These are phyloP conservation scores for Cymbopogon citratus DNA, from an alignment of 176 grass and related monocot species.

Conservation along the genomic window DNA sequence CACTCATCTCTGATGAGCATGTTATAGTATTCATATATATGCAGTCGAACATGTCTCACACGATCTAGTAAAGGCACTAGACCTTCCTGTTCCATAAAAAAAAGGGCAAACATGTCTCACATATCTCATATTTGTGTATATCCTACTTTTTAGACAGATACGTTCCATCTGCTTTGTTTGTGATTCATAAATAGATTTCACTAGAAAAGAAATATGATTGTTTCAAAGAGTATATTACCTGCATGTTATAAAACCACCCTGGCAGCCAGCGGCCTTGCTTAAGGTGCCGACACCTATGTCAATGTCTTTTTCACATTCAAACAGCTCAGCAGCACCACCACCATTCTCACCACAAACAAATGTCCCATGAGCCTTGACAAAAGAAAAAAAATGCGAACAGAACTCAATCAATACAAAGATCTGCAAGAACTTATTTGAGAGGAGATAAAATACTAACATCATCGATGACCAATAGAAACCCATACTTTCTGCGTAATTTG, in stretches of 20 bases:
- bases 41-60: background rate
- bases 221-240: conserved; percentile 42
- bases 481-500: conserved; percentile 62
- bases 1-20: background rate
- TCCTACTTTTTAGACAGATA: background rate
- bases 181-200: background rate
- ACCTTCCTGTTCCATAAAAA: no score
- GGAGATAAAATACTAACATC: conserved; percentile 59
- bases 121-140: background rate
- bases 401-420: conserved; percentile 12
- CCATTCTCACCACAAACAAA: conserved; percentile 88
- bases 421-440: background rate
- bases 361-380: conserved; percentile 81
- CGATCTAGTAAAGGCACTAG: no score
- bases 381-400: conserved; percentile 7
- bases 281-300: conserved; percentile 86
- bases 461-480: conserved; percentile 88
- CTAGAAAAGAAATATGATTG: background rate
- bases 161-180: background rate
- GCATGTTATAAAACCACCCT: conserved; percentile 84
- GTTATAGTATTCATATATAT: background rate
- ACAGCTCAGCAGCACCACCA: conserved; percentile 60
- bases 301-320: conserved; percentile 70
- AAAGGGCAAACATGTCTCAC: background rate
- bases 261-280: conserved; percentile 83